These are phyloP conservation scores for Ilex aquifolium DNA, from an alignment of 257 asterid species.

Conservation along the genomic window DNA sequence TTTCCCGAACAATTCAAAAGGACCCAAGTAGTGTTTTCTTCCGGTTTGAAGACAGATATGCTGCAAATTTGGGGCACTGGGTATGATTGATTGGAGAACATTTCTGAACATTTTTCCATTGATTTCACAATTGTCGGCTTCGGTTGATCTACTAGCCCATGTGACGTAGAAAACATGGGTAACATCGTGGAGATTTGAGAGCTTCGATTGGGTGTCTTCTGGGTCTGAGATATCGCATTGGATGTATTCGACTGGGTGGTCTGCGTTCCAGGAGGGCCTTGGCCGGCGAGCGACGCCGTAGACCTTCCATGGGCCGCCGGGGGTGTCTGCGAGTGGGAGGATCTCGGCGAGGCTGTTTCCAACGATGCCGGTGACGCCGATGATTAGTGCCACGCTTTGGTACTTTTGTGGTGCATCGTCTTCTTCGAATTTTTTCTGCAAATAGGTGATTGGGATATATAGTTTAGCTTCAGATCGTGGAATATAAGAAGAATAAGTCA, in stretches of 20 bases:
- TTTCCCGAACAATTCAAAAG: constrained; percentile 46
- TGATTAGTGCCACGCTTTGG: constrained; percentile 72
- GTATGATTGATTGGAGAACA: constrained; percentile 48
- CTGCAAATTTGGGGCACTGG: constrained; percentile 59
- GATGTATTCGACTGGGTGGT: constrained; percentile 66
- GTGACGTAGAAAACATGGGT: constrained; percentile 80
- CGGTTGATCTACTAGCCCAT: constrained; percentile 62
- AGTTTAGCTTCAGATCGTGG: background rate
- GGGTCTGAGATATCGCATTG: constrained; percentile 62
- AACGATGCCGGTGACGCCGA: constrained; percentile 92
- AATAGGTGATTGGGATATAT: background rate
- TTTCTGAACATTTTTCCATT: constrained; percentile 73
- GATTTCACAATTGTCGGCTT: constrained; percentile 60
- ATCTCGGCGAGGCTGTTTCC: constrained; percentile 95
- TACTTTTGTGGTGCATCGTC: constrained; percentile 58
- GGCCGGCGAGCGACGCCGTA: constrained; percentile 92
- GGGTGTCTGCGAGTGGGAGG: constrained; percentile 90
- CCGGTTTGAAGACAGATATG: constrained; percentile 83
- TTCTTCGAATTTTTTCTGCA: constrained; percentile 58
- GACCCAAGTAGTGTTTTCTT: constrained; percentile 67
- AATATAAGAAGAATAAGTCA: background rate
- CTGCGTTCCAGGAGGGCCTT: constrained; percentile 76
- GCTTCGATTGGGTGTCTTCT: constrained; percentile 46
- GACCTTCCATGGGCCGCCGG: constrained; percentile 98
- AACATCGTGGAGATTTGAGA: constrained; percentile 53